Evolutionary conservation across 345 rosid genomes (phyloP).

Genomic region (Brassica juncea): DNA sequence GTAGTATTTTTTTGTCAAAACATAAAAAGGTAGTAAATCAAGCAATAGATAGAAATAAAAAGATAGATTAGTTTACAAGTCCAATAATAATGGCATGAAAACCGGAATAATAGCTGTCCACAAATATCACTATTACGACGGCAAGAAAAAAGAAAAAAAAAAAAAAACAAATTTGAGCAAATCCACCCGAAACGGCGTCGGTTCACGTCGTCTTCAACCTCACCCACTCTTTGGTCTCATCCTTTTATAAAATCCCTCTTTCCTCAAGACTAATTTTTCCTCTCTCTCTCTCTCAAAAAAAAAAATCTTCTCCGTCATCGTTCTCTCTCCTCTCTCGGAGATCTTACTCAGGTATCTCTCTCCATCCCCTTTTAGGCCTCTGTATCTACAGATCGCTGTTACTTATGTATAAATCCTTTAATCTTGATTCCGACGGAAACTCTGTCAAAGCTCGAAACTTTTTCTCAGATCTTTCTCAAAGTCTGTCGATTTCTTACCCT

Average conservation of each 20-base stretch:
- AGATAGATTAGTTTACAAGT: background rate
- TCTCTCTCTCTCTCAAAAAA: constrained; percentile 22
- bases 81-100: constrained; percentile 20
- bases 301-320: background rate
- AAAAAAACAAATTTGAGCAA: background rate
- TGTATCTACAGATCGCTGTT: constrained; percentile 16
- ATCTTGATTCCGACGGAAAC: too few species aligned
- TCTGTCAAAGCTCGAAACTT: background rate
- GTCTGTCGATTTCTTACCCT: background rate
- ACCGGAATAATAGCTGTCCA: constrained; percentile 35
- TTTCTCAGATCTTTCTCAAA: constrained; percentile 12
- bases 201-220: constrained; percentile 38
- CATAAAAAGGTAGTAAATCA: background rate
- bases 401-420: background rate
- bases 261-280: constrained; percentile 40
- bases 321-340: constrained; percentile 14
- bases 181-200: constrained; percentile 34
- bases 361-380: background rate
- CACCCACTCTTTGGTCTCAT: constrained; percentile 34
- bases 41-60: background rate
- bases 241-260: constrained; percentile 35
- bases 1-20: background rate
- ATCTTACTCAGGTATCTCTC: constrained; percentile 24
- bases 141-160: background rate
- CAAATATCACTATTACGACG: constrained; percentile 40